phyloP scores from a whole-genome alignment of 2,329 filamentous ascomycete species.

The Fusarium begoniae region DNA sequence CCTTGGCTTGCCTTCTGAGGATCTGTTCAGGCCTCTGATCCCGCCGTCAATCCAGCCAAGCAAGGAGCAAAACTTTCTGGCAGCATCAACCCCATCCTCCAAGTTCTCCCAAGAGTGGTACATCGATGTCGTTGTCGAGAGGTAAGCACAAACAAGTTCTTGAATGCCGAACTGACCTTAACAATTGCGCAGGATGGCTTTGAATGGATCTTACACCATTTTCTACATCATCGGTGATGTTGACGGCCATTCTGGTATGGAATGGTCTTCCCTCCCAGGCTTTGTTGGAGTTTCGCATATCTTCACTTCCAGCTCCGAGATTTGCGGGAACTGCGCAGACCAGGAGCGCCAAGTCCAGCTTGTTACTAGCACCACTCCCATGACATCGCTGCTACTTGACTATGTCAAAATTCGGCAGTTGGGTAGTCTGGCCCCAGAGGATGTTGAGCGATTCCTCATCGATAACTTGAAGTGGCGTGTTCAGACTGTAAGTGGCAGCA shows the following conservation, averaged over 20 bases:
- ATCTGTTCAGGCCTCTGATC: background rate
- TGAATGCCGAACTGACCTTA: fast-evolving
- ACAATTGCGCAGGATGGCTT: background rate
- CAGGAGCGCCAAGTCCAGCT: background rate
- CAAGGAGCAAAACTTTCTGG: background rate
- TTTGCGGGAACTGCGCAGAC: background rate
- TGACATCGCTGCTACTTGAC: background rate
- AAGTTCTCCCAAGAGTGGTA: background rate
- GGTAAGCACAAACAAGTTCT: background rate
- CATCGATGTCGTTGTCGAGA: background rate
- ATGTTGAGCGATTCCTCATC: background rate
- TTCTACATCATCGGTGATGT: background rate
- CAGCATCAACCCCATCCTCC: background rate
- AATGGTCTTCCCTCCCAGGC: background rate
- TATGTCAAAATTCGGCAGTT: background rate
- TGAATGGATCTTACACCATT: background rate
- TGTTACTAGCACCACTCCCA: background rate
- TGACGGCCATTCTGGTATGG: background rate
- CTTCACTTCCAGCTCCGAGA: background rate
- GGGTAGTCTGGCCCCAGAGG: background rate
- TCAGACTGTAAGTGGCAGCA: background rate
- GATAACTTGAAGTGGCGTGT: background rate
- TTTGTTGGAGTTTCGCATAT: background rate
- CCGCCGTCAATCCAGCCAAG: background rate
- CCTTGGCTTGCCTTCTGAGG: background rate